A percentile compares a stretch with the other conserved stretches of the same genome.
Evolutionary conservation across 2,329 filamentous ascomycete genomes (phyloP).

Genomic region (Penicillium corylophilum): DNA sequence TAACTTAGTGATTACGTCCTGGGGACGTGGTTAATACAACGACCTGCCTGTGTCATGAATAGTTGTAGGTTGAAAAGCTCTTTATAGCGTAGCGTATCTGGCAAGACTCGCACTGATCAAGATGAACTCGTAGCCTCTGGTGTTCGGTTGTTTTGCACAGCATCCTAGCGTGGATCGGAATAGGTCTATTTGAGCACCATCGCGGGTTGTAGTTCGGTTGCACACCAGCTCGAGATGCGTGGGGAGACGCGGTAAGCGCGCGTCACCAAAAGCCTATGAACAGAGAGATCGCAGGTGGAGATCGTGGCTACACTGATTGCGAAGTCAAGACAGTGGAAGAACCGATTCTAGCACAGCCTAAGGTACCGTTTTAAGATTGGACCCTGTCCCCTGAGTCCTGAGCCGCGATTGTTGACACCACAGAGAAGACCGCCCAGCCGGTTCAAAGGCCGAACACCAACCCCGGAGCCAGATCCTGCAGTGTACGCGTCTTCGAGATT

Average conservation of each 20-base stretch:
- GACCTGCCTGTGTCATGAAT: slow-evolving; percentile 8
- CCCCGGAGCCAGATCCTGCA: background rate
- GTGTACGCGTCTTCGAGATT: too few relatives aligned
- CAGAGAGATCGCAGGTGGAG: background rate
- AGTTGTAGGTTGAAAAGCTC: too few relatives aligned
- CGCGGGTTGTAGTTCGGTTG: background rate
- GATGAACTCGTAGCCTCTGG: too few relatives aligned
- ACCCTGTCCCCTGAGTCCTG: background rate
- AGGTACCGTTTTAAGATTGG: too few relatives aligned
- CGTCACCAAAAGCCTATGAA: background rate
- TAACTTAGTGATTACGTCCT: slow-evolving; percentile 20
- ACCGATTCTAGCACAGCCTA: background rate
- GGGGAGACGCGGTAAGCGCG: background rate
- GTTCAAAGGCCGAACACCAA: background rate
- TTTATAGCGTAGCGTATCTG: too few relatives aligned
- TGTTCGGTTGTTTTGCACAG: background rate
- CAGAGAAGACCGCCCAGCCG: background rate
- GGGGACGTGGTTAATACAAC: slow-evolving; percentile 20
- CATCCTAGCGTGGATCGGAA: background rate
- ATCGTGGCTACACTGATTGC: background rate
- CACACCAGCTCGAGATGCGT: too few relatives aligned
- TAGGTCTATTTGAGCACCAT: background rate
- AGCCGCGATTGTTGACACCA: background rate
- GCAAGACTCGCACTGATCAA: too few relatives aligned
- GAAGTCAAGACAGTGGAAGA: background rate